Evolutionary conservation across 2,329 filamentous ascomycete genomes (phyloP), one percentile per base, ranked within the genome.

Genomic region (Colletotrichum liaoningense): DNA sequence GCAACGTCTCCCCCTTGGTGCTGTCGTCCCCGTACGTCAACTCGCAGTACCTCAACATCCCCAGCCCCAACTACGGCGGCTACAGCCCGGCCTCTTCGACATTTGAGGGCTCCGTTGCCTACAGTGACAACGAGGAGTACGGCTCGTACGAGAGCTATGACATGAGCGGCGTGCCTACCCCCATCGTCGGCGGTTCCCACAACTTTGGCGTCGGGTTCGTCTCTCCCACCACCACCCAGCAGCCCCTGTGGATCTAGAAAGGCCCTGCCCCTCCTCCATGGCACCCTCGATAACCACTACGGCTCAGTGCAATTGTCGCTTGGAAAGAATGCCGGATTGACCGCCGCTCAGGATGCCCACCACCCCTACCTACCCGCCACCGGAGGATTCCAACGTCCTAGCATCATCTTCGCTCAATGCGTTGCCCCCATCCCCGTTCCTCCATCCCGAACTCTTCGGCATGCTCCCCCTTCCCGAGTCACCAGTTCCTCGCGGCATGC

Each of bases 11-110:
- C 79, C 88, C 89, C 19, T 79, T 91, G 78, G 84, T 86, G 76
- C 83, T 91, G 66, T 88, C 89, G 38, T 91, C 88, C 42, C 87
- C 89, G 1, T 90, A 86, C 74, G 80, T 83, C 63, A 83, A 83
- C 75, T 86, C 87, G 76, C 88, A 91, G 77, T 92, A 91, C 79
- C 87, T 92, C 70, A 89, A 84, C 80, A 88, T 92, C 64, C 90
- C 90, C n/a, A 91, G 90, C 69, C 89, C 90, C 28, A 88, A 88
- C 33, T 91, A 89, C 74, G 85, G 83, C 64, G 86, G 86, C 70
- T 92, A 91, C 79, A 92, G 90, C 79, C 90, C 90, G 64, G 88
- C 90, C 26, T 90, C 90, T 35, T 92, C 90, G 72, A 90, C 88
- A 22, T 91, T 89, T 79, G 88, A 91, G 80, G 84, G 89, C n/a